These are phyloP conservation scores for Pulveroboletus frians DNA, from an alignment of 768 basidiomycete species.

Conservation along the genomic window DNA sequence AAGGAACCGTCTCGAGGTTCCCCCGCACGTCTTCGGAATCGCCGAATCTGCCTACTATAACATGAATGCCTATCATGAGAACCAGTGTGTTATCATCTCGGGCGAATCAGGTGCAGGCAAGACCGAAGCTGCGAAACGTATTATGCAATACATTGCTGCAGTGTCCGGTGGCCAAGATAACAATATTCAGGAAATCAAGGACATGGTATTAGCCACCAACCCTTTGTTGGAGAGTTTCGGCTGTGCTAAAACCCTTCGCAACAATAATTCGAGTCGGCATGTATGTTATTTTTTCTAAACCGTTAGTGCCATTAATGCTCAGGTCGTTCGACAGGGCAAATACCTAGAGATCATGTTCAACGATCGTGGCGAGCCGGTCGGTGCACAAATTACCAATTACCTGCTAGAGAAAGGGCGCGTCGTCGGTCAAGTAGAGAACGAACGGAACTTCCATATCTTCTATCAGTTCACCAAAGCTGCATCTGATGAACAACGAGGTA, in stretches of 20 bases:
- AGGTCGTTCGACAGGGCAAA: conserved; percentile 65
- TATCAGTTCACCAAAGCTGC: conserved; percentile 99
- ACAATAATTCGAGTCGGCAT: conserved; percentile 98
- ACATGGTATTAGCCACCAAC: conserved; percentile 99
- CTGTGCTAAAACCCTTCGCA: conserved; percentile 96
- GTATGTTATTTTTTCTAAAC: conserved; percentile 45
- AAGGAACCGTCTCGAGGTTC: conserved; percentile 97
- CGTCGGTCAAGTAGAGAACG: conserved; percentile 93
- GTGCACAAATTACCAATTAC: conserved; percentile 98
- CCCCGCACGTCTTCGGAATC: conserved; percentile 96
- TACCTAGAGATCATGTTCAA: conserved; percentile 99
- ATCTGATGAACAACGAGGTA: conserved; percentile 82
- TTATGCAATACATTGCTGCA: conserved; percentile 99
- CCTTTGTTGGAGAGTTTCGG: conserved; percentile 97
- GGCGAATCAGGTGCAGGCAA: conserved; percentile 99
- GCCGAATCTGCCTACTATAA: conserved; percentile 98
- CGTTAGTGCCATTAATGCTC: conserved; percentile 2
- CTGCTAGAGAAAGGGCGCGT: conserved; percentile 95
- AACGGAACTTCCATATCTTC: conserved; percentile 98
- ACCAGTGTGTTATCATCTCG: conserved; percentile 99
- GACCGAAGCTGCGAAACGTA: conserved; percentile 97
- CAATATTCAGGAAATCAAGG: conserved; percentile 96
- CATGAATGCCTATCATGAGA: conserved; percentile 99
- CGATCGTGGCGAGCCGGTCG: conserved; percentile 83
- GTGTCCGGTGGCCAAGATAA: conserved; percentile 85